These are phyloP conservation scores for Salix brachista DNA, from an alignment of 345 rosid genomes.

Conservation along the genomic window DNA sequence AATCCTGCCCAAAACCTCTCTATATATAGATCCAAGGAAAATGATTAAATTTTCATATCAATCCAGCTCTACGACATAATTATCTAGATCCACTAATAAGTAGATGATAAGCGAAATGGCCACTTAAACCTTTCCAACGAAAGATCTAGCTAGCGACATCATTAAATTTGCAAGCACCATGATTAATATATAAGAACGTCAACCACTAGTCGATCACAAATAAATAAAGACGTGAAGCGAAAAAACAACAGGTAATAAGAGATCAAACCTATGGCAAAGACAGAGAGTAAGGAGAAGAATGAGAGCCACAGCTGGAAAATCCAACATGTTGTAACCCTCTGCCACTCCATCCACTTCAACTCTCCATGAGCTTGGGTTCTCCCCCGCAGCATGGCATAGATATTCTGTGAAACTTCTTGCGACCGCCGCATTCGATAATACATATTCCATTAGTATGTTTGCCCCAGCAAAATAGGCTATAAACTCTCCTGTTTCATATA, in stretches of 20 bases:
- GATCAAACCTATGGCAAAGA: constrained; percentile 69
- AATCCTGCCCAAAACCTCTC: background rate
- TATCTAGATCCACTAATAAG: constrained; percentile 6
- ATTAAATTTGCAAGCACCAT: constrained; percentile 1
- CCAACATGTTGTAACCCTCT: constrained; percentile 68
- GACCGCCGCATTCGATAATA: constrained; percentile 88
- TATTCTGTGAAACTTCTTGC: constrained; percentile 88
- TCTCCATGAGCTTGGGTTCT: constrained; percentile 62
- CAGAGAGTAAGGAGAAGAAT: constrained; percentile 81
- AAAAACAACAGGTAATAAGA: background rate
- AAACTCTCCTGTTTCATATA: constrained; percentile 58
- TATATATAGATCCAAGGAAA: constrained; percentile 2
- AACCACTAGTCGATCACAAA: background rate
- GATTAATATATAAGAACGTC: constrained; percentile 7
- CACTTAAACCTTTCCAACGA: constrained; percentile 10
- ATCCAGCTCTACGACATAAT: background rate
- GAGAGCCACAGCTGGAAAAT: constrained; percentile 77
- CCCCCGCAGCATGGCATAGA: constrained; percentile 62
- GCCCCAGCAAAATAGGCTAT: constrained; percentile 85
- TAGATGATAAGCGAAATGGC: constrained; percentile 4
- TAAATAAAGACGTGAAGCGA: background rate
- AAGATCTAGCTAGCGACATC: background rate
- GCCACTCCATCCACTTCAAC: constrained; percentile 53
- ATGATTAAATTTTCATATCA: background rate
- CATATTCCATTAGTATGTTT: constrained; percentile 86